A percentile compares a stretch with the other conserved stretches of the same genome.
Conservation (phyloP, 2,329 filamentous ascomycete genomes). For the Apiospora pterosperma region DNA sequence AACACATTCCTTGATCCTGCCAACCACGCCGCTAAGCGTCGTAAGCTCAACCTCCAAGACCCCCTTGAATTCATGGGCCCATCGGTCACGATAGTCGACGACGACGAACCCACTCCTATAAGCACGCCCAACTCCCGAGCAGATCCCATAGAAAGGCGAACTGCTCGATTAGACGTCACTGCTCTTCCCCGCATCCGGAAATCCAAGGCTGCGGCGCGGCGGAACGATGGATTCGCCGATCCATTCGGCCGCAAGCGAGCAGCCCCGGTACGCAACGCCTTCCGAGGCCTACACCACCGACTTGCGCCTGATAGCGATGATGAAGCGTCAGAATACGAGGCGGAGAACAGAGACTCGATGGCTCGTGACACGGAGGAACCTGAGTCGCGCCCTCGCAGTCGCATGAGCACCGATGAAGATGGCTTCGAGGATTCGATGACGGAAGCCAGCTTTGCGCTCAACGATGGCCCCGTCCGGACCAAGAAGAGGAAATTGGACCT, state of each 20-base stretch:
- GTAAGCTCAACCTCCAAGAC: slow-evolving; percentile 73
- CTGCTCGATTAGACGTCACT: slow-evolving; percentile 55
- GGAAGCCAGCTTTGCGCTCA: slow-evolving; percentile 66
- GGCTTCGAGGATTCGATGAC: slow-evolving; percentile 63
- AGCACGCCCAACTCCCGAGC: slow-evolving; percentile 64
- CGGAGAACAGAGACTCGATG: slow-evolving; percentile 54
- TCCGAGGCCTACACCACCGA: slow-evolving; percentile 79
- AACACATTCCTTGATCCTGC: slow-evolving; percentile 79
- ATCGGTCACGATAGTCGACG: slow-evolving; percentile 42
- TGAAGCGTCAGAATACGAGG: slow-evolving; percentile 82
- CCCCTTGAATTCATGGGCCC: slow-evolving; percentile 50
- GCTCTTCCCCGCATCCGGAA: slow-evolving; percentile 75
- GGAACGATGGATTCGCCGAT: slow-evolving; percentile 63
- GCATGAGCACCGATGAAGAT: slow-evolving; percentile 62
- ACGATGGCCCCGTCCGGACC: slow-evolving; percentile 48
- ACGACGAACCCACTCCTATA: slow-evolving; percentile 57
- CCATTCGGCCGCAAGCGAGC: slow-evolving; percentile 63
- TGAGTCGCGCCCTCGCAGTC: slow-evolving; percentile 70
- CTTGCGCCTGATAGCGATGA: slow-evolving; percentile 72
- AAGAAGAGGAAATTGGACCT: slow-evolving; percentile 75
- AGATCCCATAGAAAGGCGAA: slow-evolving; percentile 59
- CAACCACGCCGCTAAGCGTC: slow-evolving; percentile 75
- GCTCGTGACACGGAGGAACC: slow-evolving; percentile 79
- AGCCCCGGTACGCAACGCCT: slow-evolving; percentile 53
- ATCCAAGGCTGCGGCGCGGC: slow-evolving; percentile 55